phyloP scores from a whole-genome alignment of 148 eudicot species.

The Chenopodium quinoa region DNA sequence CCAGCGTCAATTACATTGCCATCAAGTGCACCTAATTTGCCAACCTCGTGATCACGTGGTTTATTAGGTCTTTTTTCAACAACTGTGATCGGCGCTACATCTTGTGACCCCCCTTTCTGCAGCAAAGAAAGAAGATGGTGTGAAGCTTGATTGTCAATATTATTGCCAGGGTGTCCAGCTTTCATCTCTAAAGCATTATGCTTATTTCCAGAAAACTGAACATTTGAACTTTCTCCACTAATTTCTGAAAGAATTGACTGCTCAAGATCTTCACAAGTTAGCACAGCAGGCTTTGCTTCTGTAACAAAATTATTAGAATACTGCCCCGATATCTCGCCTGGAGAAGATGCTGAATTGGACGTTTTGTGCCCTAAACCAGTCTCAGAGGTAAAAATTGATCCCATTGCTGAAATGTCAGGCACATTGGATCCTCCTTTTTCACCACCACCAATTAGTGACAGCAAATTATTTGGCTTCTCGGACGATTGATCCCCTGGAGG shows the following conservation, averaged over 20 bases:
- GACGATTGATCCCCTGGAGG: slow-evolving; percentile 35
- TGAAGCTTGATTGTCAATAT: slow-evolving; percentile 58
- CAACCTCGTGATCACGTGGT: slow-evolving; percentile 23
- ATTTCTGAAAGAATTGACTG: slow-evolving; percentile 74
- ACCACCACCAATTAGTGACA: slow-evolving; percentile 72
- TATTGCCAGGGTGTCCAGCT: slow-evolving; percentile 32
- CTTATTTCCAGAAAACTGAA: slow-evolving; percentile 34
- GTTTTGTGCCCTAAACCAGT: slow-evolving; percentile 21
- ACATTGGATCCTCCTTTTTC: slow-evolving; percentile 48
- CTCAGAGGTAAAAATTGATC: slow-evolving; percentile 27
- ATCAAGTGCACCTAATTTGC: slow-evolving; percentile 18
- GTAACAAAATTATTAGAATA: slow-evolving; percentile 31
- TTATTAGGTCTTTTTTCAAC: slow-evolving; percentile 38
- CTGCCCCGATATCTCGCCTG: slow-evolving; percentile 36
- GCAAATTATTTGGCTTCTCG: slow-evolving; percentile 53
- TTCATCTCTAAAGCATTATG: slow-evolving; percentile 30
- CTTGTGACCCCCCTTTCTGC: slow-evolving; percentile 47
- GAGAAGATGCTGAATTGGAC: slow-evolving; percentile 33
- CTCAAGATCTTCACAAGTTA: slow-evolving; percentile 99
- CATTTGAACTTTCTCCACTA: slow-evolving; percentile 37
- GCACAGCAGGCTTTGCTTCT: slow-evolving; percentile 53
- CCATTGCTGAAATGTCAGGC: slow-evolving; percentile 27
- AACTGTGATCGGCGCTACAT: slow-evolving; percentile 15
- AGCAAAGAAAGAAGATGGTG: slow-evolving; percentile 82
- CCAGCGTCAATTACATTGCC: slow-evolving; percentile 34